phyloP scores from a whole-genome alignment of 306 rosid species.

The Arachis hypogaea region DNA sequence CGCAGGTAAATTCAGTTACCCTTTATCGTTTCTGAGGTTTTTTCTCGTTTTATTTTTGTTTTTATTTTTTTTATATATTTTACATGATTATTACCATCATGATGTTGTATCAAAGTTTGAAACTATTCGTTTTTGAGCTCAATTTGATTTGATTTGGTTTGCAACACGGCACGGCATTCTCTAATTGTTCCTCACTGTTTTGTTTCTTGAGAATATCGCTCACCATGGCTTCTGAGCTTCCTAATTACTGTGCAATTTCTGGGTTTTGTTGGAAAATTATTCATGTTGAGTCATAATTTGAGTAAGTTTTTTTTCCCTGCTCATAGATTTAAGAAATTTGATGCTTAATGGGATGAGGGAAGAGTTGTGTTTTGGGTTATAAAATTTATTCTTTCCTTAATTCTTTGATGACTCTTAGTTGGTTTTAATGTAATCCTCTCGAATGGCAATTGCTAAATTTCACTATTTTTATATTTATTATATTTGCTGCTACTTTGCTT shows the following conservation, averaged over 20 bases:
- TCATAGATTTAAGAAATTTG: not conserved
- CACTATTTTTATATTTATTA: not conserved
- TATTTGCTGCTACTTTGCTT: not conserved
- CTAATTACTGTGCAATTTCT: not conserved
- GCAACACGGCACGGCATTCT: not conserved
- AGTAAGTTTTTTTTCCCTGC: conserved; percentile 1
- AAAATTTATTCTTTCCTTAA: no score
- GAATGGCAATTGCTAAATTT: not conserved
- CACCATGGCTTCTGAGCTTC: not conserved
- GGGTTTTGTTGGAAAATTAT: not conserved
- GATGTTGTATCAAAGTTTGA: conserved; percentile 10
- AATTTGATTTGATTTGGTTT: not conserved
- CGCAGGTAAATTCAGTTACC: conserved; percentile 20
- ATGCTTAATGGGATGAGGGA: not conserved
- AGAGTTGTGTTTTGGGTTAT: not conserved
- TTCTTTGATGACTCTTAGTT: no score
- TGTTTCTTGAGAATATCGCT: not conserved
- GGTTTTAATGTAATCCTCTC: no score
- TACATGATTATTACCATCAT: not conserved
- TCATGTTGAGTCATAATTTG: not conserved
- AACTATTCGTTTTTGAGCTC: not conserved
- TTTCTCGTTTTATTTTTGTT: not conserved
- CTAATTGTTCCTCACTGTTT: not conserved
- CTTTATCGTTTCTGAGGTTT: not conserved
- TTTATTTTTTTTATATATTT: no score